Evolutionary conservation across 129 eudicot species (phyloP), one percentile per base, ranked within the genome.

Genomic region (Centella asiatica): DNA sequence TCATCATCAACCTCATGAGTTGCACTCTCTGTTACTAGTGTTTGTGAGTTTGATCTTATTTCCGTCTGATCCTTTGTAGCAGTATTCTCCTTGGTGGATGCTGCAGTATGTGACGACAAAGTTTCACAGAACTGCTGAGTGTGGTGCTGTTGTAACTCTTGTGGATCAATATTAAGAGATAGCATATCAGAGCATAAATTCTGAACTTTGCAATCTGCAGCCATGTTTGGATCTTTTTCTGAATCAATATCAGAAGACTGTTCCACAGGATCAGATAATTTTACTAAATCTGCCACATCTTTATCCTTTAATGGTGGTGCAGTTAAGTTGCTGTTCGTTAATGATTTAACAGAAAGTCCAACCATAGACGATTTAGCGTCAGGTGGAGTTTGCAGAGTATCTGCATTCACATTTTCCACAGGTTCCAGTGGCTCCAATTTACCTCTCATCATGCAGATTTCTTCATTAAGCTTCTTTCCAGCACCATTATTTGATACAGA

Each of bases 1-100:
- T 82, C 93, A 14, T 85, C 89, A 62, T 82, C 84, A 9, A 65
- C 76, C 65, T 73, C 88, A 61, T 40, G 71, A 15, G 62, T 34
- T 62, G 72, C 60, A 50, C 64, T 74, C 54, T 73, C 79, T 46
- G 62, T 61, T 54, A 23, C 76, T 53, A 73, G 80, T 20, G 46
- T 17, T 44, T 44, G 71, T 6, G 62, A 31, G 62, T 70, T 68
- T 54, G 71, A 68, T 65, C 71, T 70, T 58, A 45, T 69, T 59
- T 75, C 74, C 46, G 74, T 61, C 20, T 47, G 63, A 47, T 64
- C 72, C 34, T 60, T 75, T 60, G 7, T 59, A 70, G 31, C 4
- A 45, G 44, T 27, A 50, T 74, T 76, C 36, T 68, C 67, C 17
- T 44, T 67, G 27, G 69, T 44, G 18, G 23, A 58, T 44, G 44